phyloP scores from a whole-genome alignment of 805 yeast species.

The Yamadazyma endophytica region DNA sequence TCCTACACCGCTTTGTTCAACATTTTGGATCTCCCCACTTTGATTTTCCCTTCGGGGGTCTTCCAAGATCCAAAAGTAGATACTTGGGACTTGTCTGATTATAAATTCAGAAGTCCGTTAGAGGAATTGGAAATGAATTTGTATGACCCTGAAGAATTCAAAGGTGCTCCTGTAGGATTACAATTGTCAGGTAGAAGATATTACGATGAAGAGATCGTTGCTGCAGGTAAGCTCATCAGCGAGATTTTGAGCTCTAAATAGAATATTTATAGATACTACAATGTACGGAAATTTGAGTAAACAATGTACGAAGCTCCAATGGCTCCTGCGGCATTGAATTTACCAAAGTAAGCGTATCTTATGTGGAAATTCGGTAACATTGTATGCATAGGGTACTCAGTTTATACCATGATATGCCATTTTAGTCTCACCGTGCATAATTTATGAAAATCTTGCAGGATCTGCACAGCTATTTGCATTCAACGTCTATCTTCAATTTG shows the following conservation, averaged over 20 bases:
- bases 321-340: neutral
- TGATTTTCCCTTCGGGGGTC: constrained; percentile 59
- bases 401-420: too few species aligned
- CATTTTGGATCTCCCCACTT: constrained; percentile 65
- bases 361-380: too few species aligned
- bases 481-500: too few species aligned
- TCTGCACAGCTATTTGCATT: too few species aligned
- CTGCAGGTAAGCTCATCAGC: constrained; percentile 37
- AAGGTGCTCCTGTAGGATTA: constrained; percentile 52
- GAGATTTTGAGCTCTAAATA: constrained; percentile 21
- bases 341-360: too few species aligned
- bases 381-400: too few species aligned
- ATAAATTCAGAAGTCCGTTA: constrained; percentile 39
- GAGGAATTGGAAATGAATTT: constrained; percentile 46
- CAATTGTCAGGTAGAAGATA: constrained; percentile 53
- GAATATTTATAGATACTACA: neutral
- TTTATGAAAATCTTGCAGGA: too few species aligned
- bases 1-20: constrained; percentile 76
- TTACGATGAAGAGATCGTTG: constrained; percentile 53
- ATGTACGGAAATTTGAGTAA: constrained; percentile 2
- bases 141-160: constrained; percentile 44
- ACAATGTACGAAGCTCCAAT: neutral
- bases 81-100: constrained; percentile 35
- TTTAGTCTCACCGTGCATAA: too few species aligned
- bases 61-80: constrained; percentile 54